Conservation (phyloP, 495 filamentous ascomycete species). For the Neurospora sp. region DNA sequence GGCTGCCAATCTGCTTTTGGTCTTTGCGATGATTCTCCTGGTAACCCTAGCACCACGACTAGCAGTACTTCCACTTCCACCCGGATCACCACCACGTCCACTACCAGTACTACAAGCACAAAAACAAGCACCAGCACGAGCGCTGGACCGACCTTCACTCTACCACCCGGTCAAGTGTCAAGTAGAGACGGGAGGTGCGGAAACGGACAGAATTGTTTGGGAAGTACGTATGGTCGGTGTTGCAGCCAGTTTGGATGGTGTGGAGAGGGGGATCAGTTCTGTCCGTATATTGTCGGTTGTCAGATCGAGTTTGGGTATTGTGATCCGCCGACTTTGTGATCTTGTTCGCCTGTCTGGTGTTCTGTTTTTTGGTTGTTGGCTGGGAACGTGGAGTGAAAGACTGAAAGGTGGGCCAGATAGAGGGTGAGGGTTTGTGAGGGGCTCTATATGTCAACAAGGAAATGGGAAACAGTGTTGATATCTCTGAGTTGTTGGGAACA, state of each 20-base stretch:
- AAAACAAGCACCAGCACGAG: background rate
- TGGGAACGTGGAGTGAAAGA: too few species aligned
- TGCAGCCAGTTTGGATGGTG: constrained; percentile 32
- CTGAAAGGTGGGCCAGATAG: too few species aligned
- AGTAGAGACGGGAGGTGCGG: constrained; percentile 23
- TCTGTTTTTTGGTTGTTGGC: background rate
- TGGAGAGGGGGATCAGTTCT: constrained; percentile 37
- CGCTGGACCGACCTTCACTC: constrained; percentile 5
- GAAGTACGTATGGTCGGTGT: constrained; percentile 18
- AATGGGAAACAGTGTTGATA: too few species aligned
- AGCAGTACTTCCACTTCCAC: background rate
- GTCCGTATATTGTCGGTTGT: constrained; percentile 23
- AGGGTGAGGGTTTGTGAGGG: too few species aligned
- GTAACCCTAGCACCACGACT: too few species aligned
- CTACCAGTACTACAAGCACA: background rate
- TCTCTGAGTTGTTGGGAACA: too few species aligned
- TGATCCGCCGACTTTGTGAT: constrained; percentile 7
- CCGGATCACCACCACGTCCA: background rate
- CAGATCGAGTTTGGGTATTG: constrained; percentile 25
- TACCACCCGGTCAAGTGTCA: constrained; percentile 13
- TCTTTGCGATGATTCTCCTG: constrained; percentile 14
- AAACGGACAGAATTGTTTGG: constrained; percentile 16
- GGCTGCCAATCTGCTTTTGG: constrained; percentile 40
- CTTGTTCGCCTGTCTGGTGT: background rate
- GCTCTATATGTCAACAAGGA: too few species aligned